These are phyloP conservation scores for Alnus rubra DNA, from an alignment of 306 rosid genomes.

Conservation along the genomic window DNA sequence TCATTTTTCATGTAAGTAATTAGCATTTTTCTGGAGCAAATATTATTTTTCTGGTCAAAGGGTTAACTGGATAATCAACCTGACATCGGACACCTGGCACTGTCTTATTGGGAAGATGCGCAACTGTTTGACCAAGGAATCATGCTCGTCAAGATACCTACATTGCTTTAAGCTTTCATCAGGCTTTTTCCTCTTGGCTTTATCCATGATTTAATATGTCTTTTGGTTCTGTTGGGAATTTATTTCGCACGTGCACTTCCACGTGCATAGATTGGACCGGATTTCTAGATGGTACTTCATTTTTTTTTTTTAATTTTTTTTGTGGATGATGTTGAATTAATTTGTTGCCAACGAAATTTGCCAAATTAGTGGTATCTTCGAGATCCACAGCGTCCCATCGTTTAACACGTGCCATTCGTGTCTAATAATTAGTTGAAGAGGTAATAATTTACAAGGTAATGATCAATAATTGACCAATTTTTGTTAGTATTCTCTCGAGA, in stretches of 20 bases:
- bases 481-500: too few relatives aligned
- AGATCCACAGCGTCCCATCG: too few relatives aligned
- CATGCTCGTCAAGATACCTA: constrained; percentile 27
- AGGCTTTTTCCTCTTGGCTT: background rate
- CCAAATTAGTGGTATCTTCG: too few relatives aligned
- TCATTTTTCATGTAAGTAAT: too few relatives aligned
- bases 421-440: too few relatives aligned
- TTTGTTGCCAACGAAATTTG: too few relatives aligned
- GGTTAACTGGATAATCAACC: constrained; percentile 17
- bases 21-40: too few relatives aligned
- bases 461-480: too few relatives aligned
- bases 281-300: background rate
- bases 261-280: constrained; percentile 9
- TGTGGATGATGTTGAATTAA: too few relatives aligned
- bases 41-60: background rate
- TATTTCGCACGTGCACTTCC: constrained; percentile 7
- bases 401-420: too few relatives aligned
- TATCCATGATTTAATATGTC: background rate
- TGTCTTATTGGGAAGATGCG: background rate
- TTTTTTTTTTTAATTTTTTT: background rate
- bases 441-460: too few relatives aligned
- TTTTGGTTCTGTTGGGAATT: background rate
- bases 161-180: constrained; percentile 18
- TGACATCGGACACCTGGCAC: constrained; percentile 5
- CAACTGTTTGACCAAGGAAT: constrained; percentile 27